These are phyloP conservation scores for Cystofilobasidium macerans DNA, from an alignment of 768 basidiomycete genomes.

Conservation along the genomic window DNA sequence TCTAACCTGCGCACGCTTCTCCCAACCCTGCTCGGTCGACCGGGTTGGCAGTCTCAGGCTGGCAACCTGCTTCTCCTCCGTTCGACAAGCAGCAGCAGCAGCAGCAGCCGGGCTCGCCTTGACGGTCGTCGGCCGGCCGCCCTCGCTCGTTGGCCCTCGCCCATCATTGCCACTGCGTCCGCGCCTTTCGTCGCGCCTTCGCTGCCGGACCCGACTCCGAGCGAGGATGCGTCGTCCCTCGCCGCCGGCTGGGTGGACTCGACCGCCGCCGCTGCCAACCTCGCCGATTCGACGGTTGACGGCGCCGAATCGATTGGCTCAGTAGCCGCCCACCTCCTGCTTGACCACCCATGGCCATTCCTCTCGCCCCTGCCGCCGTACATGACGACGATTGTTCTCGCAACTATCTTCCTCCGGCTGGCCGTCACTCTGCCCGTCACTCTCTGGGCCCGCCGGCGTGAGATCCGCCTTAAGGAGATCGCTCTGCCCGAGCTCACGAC, in stretches of 20 bases:
- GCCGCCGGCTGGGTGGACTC: constrained; percentile 34
- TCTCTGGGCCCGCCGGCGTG: constrained; percentile 8
- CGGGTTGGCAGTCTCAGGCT: too few relatives aligned
- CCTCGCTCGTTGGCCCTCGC: too few relatives aligned
- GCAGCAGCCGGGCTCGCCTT: too few relatives aligned
- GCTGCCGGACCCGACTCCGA: too few relatives aligned
- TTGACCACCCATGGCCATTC: neutral
- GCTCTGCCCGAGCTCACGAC: neutral
- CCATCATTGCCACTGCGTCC: too few relatives aligned
- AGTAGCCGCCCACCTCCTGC: neutral
- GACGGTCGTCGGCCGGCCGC: too few relatives aligned
- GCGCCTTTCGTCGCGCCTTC: too few relatives aligned
- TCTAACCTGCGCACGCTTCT: too few relatives aligned
- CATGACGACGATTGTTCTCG: constrained; percentile 6
- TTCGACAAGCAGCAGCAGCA: too few relatives aligned
- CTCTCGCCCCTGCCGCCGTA: neutral
- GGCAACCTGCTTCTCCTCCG: too few relatives aligned
- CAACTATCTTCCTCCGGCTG: neutral
- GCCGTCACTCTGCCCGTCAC: constrained; percentile 4
- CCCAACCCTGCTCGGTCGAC: too few relatives aligned
- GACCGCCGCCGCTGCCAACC: constrained; percentile 46
- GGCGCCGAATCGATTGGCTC: constrained; percentile 1
- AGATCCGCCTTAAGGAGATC: neutral
- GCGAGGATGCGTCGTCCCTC: neutral
- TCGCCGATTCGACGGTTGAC: neutral